Percentiles rank a stretch among this genome's conserved stretches.
These are phyloP conservation scores for Herpetomonas samuelpessoai DNA, from an alignment of 208 protist genomes.

Conservation along the genomic window DNA sequence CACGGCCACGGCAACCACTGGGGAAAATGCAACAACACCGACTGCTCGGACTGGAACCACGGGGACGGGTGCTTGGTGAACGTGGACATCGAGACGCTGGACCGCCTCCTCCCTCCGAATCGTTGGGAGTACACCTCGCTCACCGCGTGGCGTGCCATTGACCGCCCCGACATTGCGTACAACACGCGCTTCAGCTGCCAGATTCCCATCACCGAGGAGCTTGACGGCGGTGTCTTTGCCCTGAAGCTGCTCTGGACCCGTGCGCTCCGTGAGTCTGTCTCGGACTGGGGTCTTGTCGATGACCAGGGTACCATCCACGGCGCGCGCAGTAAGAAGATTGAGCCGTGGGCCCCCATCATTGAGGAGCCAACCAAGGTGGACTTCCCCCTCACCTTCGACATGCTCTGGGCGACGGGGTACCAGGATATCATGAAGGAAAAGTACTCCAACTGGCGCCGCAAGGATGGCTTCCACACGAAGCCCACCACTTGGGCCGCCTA, in stretches of 20 bases:
- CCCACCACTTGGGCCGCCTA: constrained; percentile 83
- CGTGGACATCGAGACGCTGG: constrained; percentile 88
- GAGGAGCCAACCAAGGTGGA: constrained; percentile 86
- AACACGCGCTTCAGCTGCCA: constrained; percentile 91
- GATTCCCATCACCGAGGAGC: constrained; percentile 79
- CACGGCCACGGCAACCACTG: constrained; percentile 77
- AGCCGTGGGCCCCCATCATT: constrained; percentile 87
- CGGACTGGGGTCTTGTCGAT: constrained; percentile 78
- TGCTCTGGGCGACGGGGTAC: constrained; percentile 87
- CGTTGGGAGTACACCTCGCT: constrained; percentile 90
- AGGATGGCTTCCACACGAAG: constrained; percentile 85
- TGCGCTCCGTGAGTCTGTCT: constrained; percentile 70
- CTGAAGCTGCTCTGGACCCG: constrained; percentile 87
- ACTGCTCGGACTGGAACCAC: constrained; percentile 89
- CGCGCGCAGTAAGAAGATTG: constrained; percentile 78
- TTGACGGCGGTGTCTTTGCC: constrained; percentile 85
- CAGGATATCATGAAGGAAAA: constrained; percentile 86
- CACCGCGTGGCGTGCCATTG: constrained; percentile 63
- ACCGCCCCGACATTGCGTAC: constrained; percentile 82
- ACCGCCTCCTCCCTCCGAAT: constrained; percentile 77
- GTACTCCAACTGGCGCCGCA: constrained; percentile 76
- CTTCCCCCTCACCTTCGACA: constrained; percentile 88
- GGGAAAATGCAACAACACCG: constrained; percentile 89
- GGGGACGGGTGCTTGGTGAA: constrained; percentile 90
- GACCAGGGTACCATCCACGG: constrained; percentile 62